Percentiles rank a stretch among this genome's conserved stretches.
Evolutionary conservation across 2,329 filamentous ascomycete genomes (phyloP).

Genomic region (Colletotrichum sansevieriae): DNA sequence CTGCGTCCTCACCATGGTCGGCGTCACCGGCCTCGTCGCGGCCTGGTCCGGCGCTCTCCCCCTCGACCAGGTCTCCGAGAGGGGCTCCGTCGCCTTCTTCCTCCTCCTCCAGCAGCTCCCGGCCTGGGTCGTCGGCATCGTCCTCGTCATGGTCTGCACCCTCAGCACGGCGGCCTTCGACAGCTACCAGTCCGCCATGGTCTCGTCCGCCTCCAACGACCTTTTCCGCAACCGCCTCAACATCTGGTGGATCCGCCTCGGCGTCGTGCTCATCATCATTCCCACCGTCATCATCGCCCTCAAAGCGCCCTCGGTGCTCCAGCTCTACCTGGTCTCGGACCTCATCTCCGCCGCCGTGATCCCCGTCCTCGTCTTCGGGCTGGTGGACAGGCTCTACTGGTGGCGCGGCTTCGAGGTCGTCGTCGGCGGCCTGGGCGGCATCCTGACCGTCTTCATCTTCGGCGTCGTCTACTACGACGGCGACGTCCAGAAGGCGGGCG

Average conservation of each 20-base stretch:
- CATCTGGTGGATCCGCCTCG: slow-evolving; percentile 78
- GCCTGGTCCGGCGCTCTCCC: slow-evolving; percentile 82
- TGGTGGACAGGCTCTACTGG: slow-evolving; percentile 75
- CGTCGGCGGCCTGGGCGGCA: slow-evolving; percentile 80
- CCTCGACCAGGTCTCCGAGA: slow-evolving; percentile 68
- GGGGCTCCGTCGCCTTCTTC: slow-evolving; percentile 81
- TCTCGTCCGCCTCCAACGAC: slow-evolving; percentile 87
- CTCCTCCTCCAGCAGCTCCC: slow-evolving; percentile 79
- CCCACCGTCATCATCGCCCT: slow-evolving; percentile 81
- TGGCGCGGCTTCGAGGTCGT: slow-evolving; percentile 87
- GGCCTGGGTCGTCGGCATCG: slow-evolving; percentile 84
- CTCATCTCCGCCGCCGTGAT: slow-evolving; percentile 82
- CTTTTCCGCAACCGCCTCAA: slow-evolving; percentile 85
- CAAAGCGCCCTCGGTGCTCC: slow-evolving; percentile 79
- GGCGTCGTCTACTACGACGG: slow-evolving; percentile 86
- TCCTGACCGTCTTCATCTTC: slow-evolving; percentile 85
- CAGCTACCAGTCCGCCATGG: slow-evolving; percentile 85
- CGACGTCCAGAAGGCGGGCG: slow-evolving; percentile 70
- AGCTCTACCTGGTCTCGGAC: slow-evolving; percentile 87
- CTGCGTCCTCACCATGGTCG: slow-evolving; percentile 79
- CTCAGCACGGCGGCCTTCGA: slow-evolving; percentile 85
- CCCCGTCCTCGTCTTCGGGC: slow-evolving; percentile 80
- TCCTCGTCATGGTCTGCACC: slow-evolving; percentile 83
- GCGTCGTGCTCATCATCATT: slow-evolving; percentile 79
- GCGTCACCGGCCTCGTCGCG: slow-evolving; percentile 79